phyloP scores from a whole-genome alignment of 306 rosid genomes.

The Coriaria nepalensis region DNA sequence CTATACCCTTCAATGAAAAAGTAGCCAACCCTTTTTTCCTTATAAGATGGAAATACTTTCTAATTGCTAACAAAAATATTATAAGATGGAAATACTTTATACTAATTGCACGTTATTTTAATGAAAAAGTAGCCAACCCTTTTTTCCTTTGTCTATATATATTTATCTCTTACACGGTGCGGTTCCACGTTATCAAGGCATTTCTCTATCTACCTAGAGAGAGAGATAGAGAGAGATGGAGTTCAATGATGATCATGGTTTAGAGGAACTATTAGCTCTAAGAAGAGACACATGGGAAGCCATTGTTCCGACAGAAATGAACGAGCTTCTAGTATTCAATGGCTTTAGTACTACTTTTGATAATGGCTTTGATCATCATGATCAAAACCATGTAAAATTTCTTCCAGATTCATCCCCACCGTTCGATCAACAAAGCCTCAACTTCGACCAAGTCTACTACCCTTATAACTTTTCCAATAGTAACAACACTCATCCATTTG shows the following conservation, averaged over 20 bases:
- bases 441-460: slow-evolving; percentile 22
- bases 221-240: slow-evolving; percentile 30
- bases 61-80: too few relatives aligned
- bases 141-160: background rate
- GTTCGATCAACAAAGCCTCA: slow-evolving; percentile 11
- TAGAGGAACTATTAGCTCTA: slow-evolving; percentile 35
- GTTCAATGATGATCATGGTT: slow-evolving; percentile 27
- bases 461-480: slow-evolving; percentile 5
- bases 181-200: background rate
- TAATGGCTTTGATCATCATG: slow-evolving; percentile 21
- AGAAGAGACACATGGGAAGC: slow-evolving; percentile 36
- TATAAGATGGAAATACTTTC: too few relatives aligned
- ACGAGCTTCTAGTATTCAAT: slow-evolving; percentile 18
- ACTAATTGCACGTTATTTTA: too few relatives aligned
- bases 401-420: slow-evolving; percentile 23
- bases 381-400: slow-evolving; percentile 27
- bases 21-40: too few relatives aligned
- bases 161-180: background rate
- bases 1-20: background rate
- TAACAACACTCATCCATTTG: slow-evolving; percentile 1
- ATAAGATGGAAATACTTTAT: too few relatives aligned
- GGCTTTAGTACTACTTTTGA: slow-evolving; percentile 6
- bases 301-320: slow-evolving; percentile 28
- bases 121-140: background rate
- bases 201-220: background rate